Evolutionary conservation across 1,284 basidiomycete species (phyloP), one percentile per base, ranked within the genome.

Genomic region (Pseudozyma thailandica): DNA sequence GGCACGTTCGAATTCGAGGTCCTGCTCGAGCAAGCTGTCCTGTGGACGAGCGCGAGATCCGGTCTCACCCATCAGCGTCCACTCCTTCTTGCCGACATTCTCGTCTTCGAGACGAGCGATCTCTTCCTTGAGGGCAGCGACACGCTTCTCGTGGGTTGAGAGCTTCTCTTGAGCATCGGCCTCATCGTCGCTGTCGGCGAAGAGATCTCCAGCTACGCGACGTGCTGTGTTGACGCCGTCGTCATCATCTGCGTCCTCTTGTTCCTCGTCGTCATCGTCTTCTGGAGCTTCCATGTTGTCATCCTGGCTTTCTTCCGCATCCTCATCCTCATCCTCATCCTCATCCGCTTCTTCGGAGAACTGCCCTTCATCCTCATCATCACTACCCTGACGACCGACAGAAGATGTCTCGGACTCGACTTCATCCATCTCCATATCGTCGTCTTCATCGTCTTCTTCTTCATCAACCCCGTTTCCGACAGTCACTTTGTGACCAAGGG

Each of bases 61-160:
- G 12, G 93, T 92, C 84, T 99, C 96, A 44, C 96, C 95, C 85
- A 92, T 88, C 31, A 98, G 86, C 6, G 90, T 90, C 96, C 96
- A 99, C 72, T 98, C 94, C 77, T 87, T 87, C 31, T 85, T 84
- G 6, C 84, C 86, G 25, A 88, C 84, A 43, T 87, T 87, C 77
- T 88, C 85, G 25, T 80, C 75, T 70, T 88, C 87, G 25, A 88
- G 84, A 48, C 84, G 79, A 9, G 85, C 84, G 54, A 88, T 88
- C 74, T 88, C 86, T 28, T 84, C 82, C 1, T 84, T 83, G 16
- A 88, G 80, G 7, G 84, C 85, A 15, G 84, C 81, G 42, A 86
- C 84, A 1, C 86, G 85, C 55, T 84, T 84, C 69, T 87, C 87
- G 69, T 87, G 85, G 2, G 84, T 84, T 0, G 87, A 87, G 13